A percentile compares a stretch with the other conserved stretches of the same genome.
phyloP scores from a whole-genome alignment of 495 filamentous ascomycete species.

The Hyaloscypha variabilis region DNA sequence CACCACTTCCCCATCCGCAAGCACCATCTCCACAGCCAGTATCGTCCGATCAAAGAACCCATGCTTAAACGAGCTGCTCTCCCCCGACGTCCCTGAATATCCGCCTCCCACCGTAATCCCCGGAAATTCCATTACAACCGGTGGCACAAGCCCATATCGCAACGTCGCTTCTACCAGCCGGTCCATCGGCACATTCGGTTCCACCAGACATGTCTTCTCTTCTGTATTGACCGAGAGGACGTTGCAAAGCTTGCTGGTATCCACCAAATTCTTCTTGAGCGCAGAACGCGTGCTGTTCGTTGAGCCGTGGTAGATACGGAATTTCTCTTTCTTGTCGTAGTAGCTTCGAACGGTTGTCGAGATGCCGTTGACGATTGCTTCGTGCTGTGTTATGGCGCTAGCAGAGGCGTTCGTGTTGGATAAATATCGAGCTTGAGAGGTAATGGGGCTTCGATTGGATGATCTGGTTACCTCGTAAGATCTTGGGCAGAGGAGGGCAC shows the following conservation, averaged over 20 bases:
- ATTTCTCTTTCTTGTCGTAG: slow-evolving; percentile 60
- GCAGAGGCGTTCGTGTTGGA: not conserved
- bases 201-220: slow-evolving; percentile 51
- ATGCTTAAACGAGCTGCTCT: slow-evolving; percentile 59
- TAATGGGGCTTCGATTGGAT: not conserved
- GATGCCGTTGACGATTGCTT: slow-evolving; percentile 44
- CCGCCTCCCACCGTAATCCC: slow-evolving; percentile 68
- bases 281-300: slow-evolving; percentile 72
- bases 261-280: slow-evolving; percentile 51
- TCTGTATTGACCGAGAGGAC: slow-evolving; percentile 47
- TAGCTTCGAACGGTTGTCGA: slow-evolving; percentile 53
- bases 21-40: slow-evolving; percentile 59
- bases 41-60: slow-evolving; percentile 63
- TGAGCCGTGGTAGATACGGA: slow-evolving; percentile 77
- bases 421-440: not conserved
- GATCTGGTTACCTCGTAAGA: not conserved
- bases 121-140: slow-evolving; percentile 63
- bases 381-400: slow-evolving; percentile 46
- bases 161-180: slow-evolving; percentile 55
- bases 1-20: slow-evolving; percentile 56
- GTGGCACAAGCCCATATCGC: slow-evolving; percentile 54
- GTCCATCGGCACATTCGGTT: slow-evolving; percentile 71
- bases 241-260: slow-evolving; percentile 40
- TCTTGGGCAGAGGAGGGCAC: not conserved
- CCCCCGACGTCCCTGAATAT: slow-evolving; percentile 62